phyloP scores from a whole-genome alignment of 192 early-diverging fungal genomes.

The Coemansia sp. region DNA sequence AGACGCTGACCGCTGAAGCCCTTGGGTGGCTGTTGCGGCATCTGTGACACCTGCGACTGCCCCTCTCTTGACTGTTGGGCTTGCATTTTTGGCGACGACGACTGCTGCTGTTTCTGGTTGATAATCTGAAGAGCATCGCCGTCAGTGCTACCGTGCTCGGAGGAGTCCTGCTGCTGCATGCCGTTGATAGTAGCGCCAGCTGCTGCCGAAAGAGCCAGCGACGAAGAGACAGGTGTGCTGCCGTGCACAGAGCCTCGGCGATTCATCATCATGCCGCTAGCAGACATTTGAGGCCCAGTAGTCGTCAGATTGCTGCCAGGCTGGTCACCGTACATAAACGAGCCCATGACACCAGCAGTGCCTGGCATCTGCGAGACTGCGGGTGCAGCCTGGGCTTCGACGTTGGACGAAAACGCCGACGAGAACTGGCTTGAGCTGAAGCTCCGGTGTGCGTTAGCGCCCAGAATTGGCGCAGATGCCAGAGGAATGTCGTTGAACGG shows the following conservation, averaged over 20 bases:
- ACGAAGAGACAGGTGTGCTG: slow-evolving; percentile 32
- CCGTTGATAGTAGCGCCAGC: slow-evolving; percentile 4
- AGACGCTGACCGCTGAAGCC: slow-evolving; percentile 34
- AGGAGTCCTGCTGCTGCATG: slow-evolving; percentile 23
- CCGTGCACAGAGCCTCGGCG: slow-evolving; percentile 50
- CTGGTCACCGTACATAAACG: slow-evolving; percentile 33
- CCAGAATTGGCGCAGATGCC: slow-evolving; percentile 51
- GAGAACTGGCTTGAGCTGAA: slow-evolving; percentile 25
- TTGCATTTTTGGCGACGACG: slow-evolving; percentile 15
- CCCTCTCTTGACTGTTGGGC: background rate
- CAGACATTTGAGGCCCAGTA: slow-evolving; percentile 9
- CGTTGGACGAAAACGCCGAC: slow-evolving; percentile 36
- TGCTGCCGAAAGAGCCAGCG: slow-evolving; percentile 19
- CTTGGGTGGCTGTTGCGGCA: slow-evolving; percentile 27
- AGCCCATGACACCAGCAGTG: slow-evolving; percentile 36
- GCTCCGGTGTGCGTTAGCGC: slow-evolving; percentile 28
- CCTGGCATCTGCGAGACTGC: slow-evolving; percentile 25
- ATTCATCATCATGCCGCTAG: slow-evolving; percentile 20
- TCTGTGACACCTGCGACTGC: slow-evolving; percentile 12
- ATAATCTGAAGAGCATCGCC: slow-evolving; percentile 42
- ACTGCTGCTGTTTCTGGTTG: slow-evolving; percentile 40
- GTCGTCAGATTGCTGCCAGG: slow-evolving; percentile 2
- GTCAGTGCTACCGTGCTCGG: slow-evolving; percentile 49
- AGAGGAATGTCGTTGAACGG: slow-evolving; percentile 48
- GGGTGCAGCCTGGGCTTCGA: slow-evolving; percentile 1